A percentile compares a stretch with the other conserved stretches of the same genome.
Conservation (phyloP, 306 rosid species). For the Quercus dentata region DNA sequence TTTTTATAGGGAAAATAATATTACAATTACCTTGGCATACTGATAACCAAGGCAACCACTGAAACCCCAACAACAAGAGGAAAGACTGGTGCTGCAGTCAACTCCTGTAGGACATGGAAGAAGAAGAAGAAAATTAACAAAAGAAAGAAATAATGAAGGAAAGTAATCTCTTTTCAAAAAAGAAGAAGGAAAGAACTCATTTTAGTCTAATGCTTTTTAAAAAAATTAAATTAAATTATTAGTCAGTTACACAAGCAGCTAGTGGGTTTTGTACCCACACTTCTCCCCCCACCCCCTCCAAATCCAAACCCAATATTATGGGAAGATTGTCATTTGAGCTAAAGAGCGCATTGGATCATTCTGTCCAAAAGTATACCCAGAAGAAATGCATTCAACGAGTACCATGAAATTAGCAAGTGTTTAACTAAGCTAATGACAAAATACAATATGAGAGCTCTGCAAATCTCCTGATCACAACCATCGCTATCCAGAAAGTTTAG, state of each 20-base stretch:
- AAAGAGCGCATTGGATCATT: background rate
- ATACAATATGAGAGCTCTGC: background rate
- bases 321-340: too few species aligned
- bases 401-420: background rate
- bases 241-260: too few species aligned
- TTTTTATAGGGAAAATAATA: conserved; percentile 10
- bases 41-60: conserved; percentile 62
- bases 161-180: background rate
- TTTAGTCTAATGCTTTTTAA: too few species aligned
- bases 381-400: background rate
- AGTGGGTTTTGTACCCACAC: too few species aligned
- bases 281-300: too few species aligned
- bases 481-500: background rate
- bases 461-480: background rate
- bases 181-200: background rate
- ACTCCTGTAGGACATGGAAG: conserved; percentile 51
- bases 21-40: conserved; percentile 70
- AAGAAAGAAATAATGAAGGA: background rate
- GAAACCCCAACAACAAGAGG: conserved; percentile 76
- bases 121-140: conserved; percentile 13
- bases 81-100: conserved; percentile 89
- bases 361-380: background rate
- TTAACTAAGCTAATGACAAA: background rate
- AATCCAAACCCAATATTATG: too few species aligned
- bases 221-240: too few species aligned